These are phyloP conservation scores for Penicillium fimorum DNA, from an alignment of 495 filamentous ascomycete species.

Conservation along the genomic window DNA sequence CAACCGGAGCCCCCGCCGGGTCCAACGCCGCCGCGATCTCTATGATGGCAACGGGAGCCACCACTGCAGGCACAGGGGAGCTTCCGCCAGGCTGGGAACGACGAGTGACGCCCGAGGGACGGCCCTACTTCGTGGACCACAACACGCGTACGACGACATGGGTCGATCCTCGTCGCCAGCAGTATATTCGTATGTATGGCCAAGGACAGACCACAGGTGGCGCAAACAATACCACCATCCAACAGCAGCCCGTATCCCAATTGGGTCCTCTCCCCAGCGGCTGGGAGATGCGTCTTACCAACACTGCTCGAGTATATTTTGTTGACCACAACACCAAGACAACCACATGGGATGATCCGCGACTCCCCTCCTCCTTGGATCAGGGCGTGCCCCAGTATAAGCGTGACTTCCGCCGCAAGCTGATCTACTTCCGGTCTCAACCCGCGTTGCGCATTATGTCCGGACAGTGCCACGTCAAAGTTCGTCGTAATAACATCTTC, in stretches of 20 bases:
- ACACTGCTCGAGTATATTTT: constrained; percentile 96
- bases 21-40: constrained; percentile 59
- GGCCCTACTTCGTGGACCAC: constrained; percentile 98
- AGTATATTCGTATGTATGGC: constrained; percentile 98
- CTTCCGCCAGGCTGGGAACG: constrained; percentile 96
- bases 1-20: constrained; percentile 39
- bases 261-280: constrained; percentile 94
- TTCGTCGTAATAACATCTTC: constrained; percentile 93
- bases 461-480: constrained; percentile 97
- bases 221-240: constrained; percentile 77
- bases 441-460: constrained; percentile 92
- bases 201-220: constrained; percentile 56
- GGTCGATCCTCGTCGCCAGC: constrained; percentile 97
- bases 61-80: constrained; percentile 91
- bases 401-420: constrained; percentile 94
- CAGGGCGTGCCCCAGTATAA: constrained; percentile 99
- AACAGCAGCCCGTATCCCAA: constrained; percentile 97
- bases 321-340: constrained; percentile 99
- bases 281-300: constrained; percentile 99
- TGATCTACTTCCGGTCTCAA: constrained; percentile 99
- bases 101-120: constrained; percentile 88
- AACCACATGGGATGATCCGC: constrained; percentile 98
- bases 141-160: constrained; percentile 98
- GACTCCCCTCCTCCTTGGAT: constrained; percentile 91
- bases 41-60: constrained; percentile 93